These are phyloP conservation scores for Ceratobasidium theobromae DNA, from an alignment of 1,284 basidiomycete genomes.

Conservation along the genomic window DNA sequence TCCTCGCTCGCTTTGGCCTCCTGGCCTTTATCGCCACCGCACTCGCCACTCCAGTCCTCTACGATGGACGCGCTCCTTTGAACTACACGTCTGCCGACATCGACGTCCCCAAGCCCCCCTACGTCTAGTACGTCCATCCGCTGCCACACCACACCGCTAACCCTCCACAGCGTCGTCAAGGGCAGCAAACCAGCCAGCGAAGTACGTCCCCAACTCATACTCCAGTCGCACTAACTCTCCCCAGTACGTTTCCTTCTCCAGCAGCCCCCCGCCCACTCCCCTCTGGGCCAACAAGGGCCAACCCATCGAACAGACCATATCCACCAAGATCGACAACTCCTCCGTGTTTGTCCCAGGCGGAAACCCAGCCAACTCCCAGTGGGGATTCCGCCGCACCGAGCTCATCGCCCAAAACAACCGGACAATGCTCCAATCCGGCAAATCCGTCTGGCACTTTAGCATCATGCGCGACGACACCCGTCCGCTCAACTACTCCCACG, in stretches of 20 bases:
- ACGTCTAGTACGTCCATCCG: slow-evolving; percentile 50
- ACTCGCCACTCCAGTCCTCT: slow-evolving; percentile 49
- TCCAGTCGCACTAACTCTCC: neutral
- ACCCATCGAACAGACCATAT: slow-evolving; percentile 52
- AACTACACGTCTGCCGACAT: slow-evolving; percentile 49
- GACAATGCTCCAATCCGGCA: slow-evolving; percentile 32
- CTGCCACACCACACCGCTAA: neutral
- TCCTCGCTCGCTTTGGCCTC: neutral
- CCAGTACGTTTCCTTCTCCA: slow-evolving; percentile 52
- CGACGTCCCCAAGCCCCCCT: slow-evolving; percentile 53
- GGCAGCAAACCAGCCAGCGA: slow-evolving; percentile 52
- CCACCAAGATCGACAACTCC: slow-evolving; percentile 37
- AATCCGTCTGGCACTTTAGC: slow-evolving; percentile 37
- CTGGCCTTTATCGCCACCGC: slow-evolving; percentile 27
- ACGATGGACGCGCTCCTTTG: slow-evolving; percentile 56
- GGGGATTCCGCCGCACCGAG: slow-evolving; percentile 37
- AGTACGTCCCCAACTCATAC: slow-evolving; percentile 42
- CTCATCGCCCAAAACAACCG: slow-evolving; percentile 36
- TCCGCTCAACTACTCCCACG: slow-evolving; percentile 53
- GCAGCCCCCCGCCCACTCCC: slow-evolving; percentile 49
- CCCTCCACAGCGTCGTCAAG: slow-evolving; percentile 50
- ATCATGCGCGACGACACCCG: slow-evolving; percentile 32
- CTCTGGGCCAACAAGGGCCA: slow-evolving; percentile 47
- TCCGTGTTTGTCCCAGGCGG: slow-evolving; percentile 38
- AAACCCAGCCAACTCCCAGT: slow-evolving; percentile 36